These are phyloP conservation scores for Thalia dealbata DNA, from an alignment of 176 grass and related monocot genomes.

Conservation along the genomic window DNA sequence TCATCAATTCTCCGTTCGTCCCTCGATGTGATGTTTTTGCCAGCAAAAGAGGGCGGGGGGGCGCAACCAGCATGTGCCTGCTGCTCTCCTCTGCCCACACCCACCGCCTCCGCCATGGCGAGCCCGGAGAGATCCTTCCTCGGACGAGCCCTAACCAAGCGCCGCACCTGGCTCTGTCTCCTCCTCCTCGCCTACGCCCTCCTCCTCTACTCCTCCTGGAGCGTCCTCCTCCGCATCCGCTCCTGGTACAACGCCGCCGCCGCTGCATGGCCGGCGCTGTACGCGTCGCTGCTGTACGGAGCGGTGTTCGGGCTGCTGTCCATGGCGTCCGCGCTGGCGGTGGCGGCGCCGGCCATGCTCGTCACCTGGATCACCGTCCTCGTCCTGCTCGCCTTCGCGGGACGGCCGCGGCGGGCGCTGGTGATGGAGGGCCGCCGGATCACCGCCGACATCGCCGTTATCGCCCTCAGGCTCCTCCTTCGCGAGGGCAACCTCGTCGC, in stretches of 20 bases:
- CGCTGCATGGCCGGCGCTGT: slow-evolving; percentile 29
- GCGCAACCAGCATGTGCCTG: too few species aligned
- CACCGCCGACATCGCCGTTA: slow-evolving; percentile 48
- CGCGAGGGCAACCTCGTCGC: slow-evolving; percentile 55
- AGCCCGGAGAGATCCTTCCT: slow-evolving; percentile 32
- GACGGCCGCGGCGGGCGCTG: slow-evolving; percentile 32
- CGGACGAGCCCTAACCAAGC: slow-evolving; percentile 36
- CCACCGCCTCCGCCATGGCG: neutral
- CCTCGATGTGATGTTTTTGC: too few species aligned
- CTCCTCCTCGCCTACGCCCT: slow-evolving; percentile 64
- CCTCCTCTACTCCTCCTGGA: slow-evolving; percentile 66
- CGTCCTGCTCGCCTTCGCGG: slow-evolving; percentile 76
- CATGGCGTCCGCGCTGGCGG: slow-evolving; percentile 65
- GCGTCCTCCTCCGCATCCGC: slow-evolving; percentile 44
- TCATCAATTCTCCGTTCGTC: too few species aligned
- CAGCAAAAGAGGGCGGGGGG: too few species aligned
- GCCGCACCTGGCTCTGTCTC: slow-evolving; percentile 62
- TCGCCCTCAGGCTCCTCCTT: slow-evolving; percentile 45
- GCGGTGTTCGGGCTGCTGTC: slow-evolving; percentile 72
- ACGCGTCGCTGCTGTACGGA: slow-evolving; percentile 78
- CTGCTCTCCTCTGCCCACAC: too few species aligned
- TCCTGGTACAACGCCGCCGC: slow-evolving; percentile 44
- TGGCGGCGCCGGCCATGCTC: slow-evolving; percentile 62
- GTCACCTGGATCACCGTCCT: slow-evolving; percentile 86
- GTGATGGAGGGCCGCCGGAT: slow-evolving; percentile 49